Evolutionary conservation across 768 basidiomycete species (phyloP).

Genomic region (Boletellus sp.): DNA sequence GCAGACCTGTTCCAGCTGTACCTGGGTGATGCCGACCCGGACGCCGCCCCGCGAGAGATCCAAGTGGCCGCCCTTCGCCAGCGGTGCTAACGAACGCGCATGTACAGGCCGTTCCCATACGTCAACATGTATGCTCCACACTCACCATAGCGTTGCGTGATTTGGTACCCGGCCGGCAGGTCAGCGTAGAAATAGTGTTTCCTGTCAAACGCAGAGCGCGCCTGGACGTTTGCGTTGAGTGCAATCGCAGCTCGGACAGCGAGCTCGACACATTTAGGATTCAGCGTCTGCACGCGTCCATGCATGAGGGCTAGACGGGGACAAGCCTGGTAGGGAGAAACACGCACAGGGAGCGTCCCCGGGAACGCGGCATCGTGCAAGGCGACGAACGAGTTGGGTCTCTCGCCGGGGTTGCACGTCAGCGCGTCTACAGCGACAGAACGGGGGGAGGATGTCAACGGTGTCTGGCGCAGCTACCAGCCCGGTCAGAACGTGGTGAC

Average conservation of each 20-base stretch:
- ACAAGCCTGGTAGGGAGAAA: neutral
- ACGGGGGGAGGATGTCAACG: neutral
- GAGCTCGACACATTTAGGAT: constrained; percentile 69
- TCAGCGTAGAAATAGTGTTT: constrained; percentile 99
- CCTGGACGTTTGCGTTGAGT: constrained; percentile 60
- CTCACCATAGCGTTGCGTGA: constrained; percentile 90
- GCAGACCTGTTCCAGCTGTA: constrained; percentile 91
- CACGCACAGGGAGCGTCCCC: constrained; percentile 83
- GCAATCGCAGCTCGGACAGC: constrained; percentile 81
- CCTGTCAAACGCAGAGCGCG: constrained; percentile 81
- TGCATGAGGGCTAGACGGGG: neutral
- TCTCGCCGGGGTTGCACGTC: constrained; percentile 44
- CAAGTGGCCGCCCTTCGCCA: constrained; percentile 68
- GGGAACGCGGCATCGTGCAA: constrained; percentile 88
- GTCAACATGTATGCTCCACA: neutral
- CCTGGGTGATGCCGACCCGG: constrained; percentile 82
- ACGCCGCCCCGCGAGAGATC: constrained; percentile 37
- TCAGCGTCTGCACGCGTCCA: constrained; percentile 34
- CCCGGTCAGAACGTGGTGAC: constrained; percentile 13
- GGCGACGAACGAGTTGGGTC: constrained; percentile 71
- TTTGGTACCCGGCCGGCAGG: constrained; percentile 92
- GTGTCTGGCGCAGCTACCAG: too few relatives aligned
- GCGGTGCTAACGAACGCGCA: constrained; percentile 52
- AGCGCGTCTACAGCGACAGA: constrained; percentile 36
- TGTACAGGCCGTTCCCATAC: neutral